Evolutionary conservation across 2,329 filamentous ascomycete genomes (phyloP), one percentile per base, ranked within the genome.

Genomic region (Fusarium torreyae): DNA sequence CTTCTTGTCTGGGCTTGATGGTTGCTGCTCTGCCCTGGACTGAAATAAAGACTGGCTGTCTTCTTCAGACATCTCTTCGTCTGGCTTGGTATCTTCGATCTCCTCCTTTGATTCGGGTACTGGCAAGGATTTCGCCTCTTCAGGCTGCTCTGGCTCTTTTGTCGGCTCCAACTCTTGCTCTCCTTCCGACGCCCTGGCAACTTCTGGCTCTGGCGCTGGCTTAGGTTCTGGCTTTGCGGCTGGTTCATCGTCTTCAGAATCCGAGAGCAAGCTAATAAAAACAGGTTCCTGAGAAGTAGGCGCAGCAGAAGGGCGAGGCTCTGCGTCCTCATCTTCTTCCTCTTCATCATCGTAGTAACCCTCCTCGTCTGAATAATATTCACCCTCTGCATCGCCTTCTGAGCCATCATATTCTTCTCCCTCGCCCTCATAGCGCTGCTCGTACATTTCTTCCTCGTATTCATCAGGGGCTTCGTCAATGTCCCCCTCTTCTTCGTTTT

Each of bases 231-330:
- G 33, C 28, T 59, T 50, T 33, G 56, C 22, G 24, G 17, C 52
- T 13, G 71, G 63, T 14, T 81, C 77, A 44, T 80, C 78, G 52
- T 82, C 81, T 45, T 85, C 83, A 3, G 81, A 83, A 58, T 85
- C 82, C 1, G 84, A 85, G 5, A 86, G 74, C 11, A 86, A 70
- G 54, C 80, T 80, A 60, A 86, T 86, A 18, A 85, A 78, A 6
- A 85, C 78, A 2, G 82, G 82, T 9, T 77, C 74, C 9, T 74
- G 74, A 2, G 77, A 62, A 11, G 63, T 63, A 13, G 72, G 34
- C 7, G 71, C 65, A 38, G 45, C 31, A 26, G 43, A 42, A 60
- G 65, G 49, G 18, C 26, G 60, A 45, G 44, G 44, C n/a, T 72
- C 60, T 28, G 68, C 63, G n/a, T 66, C 71, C 10, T 67, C 68